Percentiles rank a stretch among this genome's conserved stretches.
These are phyloP conservation scores for Galerina sulciceps DNA, from an alignment of 768 basidiomycete species.

Conservation along the genomic window DNA sequence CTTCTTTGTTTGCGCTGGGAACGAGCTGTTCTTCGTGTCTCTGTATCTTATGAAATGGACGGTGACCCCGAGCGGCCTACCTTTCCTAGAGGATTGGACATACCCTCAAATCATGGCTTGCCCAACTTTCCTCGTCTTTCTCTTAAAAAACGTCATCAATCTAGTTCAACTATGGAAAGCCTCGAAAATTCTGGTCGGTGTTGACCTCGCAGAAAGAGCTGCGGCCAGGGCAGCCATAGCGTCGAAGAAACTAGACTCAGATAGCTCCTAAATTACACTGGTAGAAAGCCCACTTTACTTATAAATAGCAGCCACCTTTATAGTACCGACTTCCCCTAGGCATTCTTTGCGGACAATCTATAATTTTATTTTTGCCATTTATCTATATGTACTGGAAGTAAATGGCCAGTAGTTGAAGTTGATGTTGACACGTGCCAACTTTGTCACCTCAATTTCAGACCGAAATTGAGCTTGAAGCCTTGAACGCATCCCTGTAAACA, in stretches of 20 bases:
- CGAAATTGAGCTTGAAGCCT: too few species aligned
- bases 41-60: conserved; percentile 94
- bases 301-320: conserved; percentile 10
- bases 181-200: conserved; percentile 90
- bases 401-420: not conserved
- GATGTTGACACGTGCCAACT: not conserved
- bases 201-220: conserved; percentile 87
- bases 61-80: conserved; percentile 64
- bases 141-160: conserved; percentile 91
- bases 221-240: conserved; percentile 52
- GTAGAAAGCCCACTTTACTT: conserved; percentile 1
- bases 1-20: conserved; percentile 92
- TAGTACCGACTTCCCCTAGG: conserved; percentile 2
- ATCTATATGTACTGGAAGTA: not conserved
- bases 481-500: too few species aligned
- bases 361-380: conserved; percentile 1
- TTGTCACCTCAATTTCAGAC: not conserved
- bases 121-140: conserved; percentile 67
- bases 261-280: conserved; percentile 1
- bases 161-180: conserved; percentile 98
- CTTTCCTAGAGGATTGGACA: conserved; percentile 48
- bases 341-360: conserved; percentile 7
- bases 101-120: conserved; percentile 78
- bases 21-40: conserved; percentile 95
- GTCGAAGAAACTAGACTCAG: conserved; percentile 23